Evolutionary conservation across 2,329 filamentous ascomycete species (phyloP), one percentile per base, ranked within the genome.

Genomic region (Botrytis deweyae): DNA sequence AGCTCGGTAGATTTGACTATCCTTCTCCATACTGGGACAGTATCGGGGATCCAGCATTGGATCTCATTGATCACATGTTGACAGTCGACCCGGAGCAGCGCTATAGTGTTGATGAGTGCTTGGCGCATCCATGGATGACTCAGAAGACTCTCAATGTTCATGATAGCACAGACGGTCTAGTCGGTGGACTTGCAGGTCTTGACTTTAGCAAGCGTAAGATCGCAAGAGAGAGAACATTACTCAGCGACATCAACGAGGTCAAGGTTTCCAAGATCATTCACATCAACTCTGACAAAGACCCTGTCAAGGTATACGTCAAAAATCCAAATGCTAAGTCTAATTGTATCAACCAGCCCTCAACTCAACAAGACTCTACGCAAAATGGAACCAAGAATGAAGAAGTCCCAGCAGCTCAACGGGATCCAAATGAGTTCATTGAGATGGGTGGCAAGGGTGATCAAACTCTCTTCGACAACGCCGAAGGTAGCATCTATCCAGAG

Each of bases 11-110:
- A 33, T 99, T 97, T 80, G 93, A 98, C 82, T 99, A 98, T 80
- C 95, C 96, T 0, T 97, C 94, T 1, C 96, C 96, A 0, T 98
- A 98, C 83, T 99, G 94, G 94, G 94, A 97, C 82, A 89, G 90
- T 3, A 90, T 97, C 44, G 91, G 93, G 79, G 95, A 98, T 77
- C 88, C 92, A 72, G 96, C 95, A 12, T 76, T 99, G 71, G 94
- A 98, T 78, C 87, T 99, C 49, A 98, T 99, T 77, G 96, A 99
- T 82, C 88, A 88, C 61, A 99, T 99, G 96, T 88, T 99, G 69
- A 92, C 93, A 3, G 94, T 98, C 49, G 91, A 98, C 76, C 91
- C 94, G 3, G 90, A 93, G 42, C 89, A 91, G 82, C 90, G 96
- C 67, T 95, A 92, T 82, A 95, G 93, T 0, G 90, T 99, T 75